Percentiles rank a stretch among this genome's conserved stretches.
phyloP scores from a whole-genome alignment of 768 basidiomycete genomes.

The Brasilioporus rufonigricans region DNA sequence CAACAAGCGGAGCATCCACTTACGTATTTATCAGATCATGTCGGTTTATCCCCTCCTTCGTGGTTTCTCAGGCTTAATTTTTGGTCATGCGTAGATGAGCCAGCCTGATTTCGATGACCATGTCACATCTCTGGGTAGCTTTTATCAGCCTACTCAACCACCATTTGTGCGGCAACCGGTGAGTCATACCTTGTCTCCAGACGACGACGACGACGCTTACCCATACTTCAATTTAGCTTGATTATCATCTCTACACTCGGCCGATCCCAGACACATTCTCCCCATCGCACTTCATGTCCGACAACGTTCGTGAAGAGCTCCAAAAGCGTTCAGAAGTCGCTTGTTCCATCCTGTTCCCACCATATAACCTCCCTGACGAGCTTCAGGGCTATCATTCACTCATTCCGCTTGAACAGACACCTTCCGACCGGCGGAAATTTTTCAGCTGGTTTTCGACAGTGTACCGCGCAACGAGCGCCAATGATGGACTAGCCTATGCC shows the following conservation, averaged over 20 bases:
- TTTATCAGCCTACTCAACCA: slow-evolving; percentile 41
- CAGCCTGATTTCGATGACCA: slow-evolving; percentile 34
- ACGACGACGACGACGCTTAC: neutral
- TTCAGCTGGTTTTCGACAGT: slow-evolving; percentile 81
- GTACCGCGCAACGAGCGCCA: slow-evolving; percentile 75
- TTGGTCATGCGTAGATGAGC: neutral
- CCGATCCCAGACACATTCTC: slow-evolving; percentile 56
- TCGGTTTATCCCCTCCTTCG: slow-evolving; percentile 9
- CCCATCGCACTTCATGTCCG: slow-evolving; percentile 81
- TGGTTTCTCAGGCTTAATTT: neutral
- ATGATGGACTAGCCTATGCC: slow-evolving; percentile 75
- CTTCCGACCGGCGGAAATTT: slow-evolving; percentile 64
- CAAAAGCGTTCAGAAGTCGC: slow-evolving; percentile 47
- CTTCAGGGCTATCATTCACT: slow-evolving; percentile 90
- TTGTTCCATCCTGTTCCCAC: slow-evolving; percentile 37
- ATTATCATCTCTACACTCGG: slow-evolving; percentile 90
- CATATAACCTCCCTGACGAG: slow-evolving; percentile 74
- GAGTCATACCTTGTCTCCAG: slow-evolving; percentile 17
- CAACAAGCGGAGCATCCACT: slow-evolving; percentile 20
- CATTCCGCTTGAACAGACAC: slow-evolving; percentile 65
- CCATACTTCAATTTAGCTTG: slow-evolving; percentile 49
- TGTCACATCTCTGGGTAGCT: slow-evolving; percentile 27
- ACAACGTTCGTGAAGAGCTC: slow-evolving; percentile 63
- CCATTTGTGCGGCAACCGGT: slow-evolving; percentile 72
- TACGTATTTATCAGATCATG: slow-evolving; percentile 22